Base-by-base conservation (phyloP, 2,329 filamentous ascomycete species). In the Fusarium redolens region DNA sequence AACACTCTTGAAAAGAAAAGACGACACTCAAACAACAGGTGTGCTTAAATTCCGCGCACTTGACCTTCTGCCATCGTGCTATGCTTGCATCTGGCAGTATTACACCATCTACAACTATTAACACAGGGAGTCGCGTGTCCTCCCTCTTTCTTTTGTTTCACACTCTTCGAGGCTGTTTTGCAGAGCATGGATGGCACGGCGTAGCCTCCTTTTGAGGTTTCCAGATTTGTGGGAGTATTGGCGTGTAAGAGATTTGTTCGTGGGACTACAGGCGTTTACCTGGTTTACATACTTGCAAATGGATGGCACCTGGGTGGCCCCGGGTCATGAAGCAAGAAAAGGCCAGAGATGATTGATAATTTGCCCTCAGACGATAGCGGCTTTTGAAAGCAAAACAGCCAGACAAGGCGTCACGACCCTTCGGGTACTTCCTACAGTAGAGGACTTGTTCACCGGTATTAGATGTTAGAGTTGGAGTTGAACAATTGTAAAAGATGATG, bases 381-480 rank as follows among this genome's bases (percentile, higher is more conserved):
- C 33, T 60, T 58, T 68, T 56, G 51, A 40, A 51, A 58, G 51
- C 28, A 56, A 38, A 37, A 65, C 33, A 59, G 58, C 40, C 40
- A 41, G 54, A 43, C 31, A 65, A 57, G 54, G 62, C 33, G 64
- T 54, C 57, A 66, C 47, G 52, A 48, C 30, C 54, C 64, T 61
- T 52, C n/a, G 58, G 37, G 41, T 37, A 47, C 30, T 37, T 44
- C 31, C 33, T 28, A 48, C 50, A 55, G 33, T 37, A 41, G 61
- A 60, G 55, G 61, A 43, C 55, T 50, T 68, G 54, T 59, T 60
- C 33, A 17, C 43, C 54, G 52, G 55, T 41, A 51, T 51, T 75
- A 71, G 48, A 56, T 72, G 67, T 69, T 77, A 77, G 71, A 77
- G 65, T 62, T 68, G 66, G 66, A 72, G 71, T 65, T 50, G 58